Conservation (phyloP, 495 filamentous ascomycete genomes). For the Penicillium malachiteum region DNA sequence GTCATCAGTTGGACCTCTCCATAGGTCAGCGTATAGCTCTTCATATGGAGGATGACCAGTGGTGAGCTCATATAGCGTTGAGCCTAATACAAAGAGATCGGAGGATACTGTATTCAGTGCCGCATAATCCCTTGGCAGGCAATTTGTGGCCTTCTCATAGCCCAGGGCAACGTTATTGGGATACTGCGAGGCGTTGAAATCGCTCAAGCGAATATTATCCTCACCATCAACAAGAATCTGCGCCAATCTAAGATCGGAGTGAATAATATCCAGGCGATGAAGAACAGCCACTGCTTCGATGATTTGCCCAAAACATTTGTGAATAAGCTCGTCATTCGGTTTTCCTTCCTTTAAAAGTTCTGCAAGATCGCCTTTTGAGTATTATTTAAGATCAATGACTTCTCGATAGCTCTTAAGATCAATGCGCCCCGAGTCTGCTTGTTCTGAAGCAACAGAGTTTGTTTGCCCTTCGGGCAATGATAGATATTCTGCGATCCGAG, state of each 20-base stretch:
- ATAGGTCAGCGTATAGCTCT: background rate
- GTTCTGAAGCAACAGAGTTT: too few relatives aligned
- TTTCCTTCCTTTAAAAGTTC: background rate
- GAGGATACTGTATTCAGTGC: conserved; percentile 7
- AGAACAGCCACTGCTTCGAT: background rate
- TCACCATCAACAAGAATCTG: conserved; percentile 17
- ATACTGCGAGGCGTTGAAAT: conserved; percentile 22
- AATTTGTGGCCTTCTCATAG: conserved; percentile 21
- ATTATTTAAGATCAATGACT: conserved; percentile 10
- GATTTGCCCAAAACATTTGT: background rate
- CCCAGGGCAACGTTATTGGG: conserved; percentile 12
- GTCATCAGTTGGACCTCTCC: background rate
- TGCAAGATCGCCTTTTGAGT: conserved; percentile 4
- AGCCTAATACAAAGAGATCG: conserved; percentile 15
- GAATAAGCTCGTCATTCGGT: background rate
- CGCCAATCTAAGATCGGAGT: conserved; percentile 1
- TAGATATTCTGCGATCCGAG: conserved; percentile 1
- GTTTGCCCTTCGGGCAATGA: background rate
- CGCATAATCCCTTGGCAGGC: conserved; percentile 14
- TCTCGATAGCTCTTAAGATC: background rate
- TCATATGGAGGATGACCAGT: background rate
- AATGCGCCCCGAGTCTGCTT: too few relatives aligned
- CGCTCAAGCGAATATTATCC: conserved; percentile 15
- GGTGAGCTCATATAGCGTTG: conserved; percentile 13
- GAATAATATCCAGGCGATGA: conserved; percentile 1